phyloP scores from a whole-genome alignment of 2,329 filamentous ascomycete genomes.

The Ophiocordyceps unilateralis region DNA sequence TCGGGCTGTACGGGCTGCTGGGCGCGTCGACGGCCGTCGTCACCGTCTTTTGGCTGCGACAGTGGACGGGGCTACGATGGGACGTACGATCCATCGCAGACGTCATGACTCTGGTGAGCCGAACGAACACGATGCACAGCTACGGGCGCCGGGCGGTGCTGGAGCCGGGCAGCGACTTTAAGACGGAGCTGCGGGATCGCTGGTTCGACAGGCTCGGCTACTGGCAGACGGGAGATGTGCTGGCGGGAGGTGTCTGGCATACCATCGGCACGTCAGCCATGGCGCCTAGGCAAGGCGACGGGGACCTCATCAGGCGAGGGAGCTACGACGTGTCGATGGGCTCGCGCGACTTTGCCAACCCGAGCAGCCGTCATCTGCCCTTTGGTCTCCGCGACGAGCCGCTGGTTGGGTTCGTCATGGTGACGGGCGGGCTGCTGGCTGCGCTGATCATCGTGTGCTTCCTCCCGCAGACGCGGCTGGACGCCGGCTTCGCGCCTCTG shows the following conservation, averaged over 20 bases:
- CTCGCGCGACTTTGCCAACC: slow-evolving; percentile 11
- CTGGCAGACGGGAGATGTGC: slow-evolving; percentile 54
- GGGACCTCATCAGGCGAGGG: slow-evolving; percentile 10
- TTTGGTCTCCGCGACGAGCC: slow-evolving; percentile 56
- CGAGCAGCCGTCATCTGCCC: slow-evolving; percentile 47
- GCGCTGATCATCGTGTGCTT: slow-evolving; percentile 68
- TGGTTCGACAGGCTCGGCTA: slow-evolving; percentile 65
- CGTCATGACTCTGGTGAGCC: slow-evolving; percentile 57
- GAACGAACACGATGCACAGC: slow-evolving; percentile 60
- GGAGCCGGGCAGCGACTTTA: slow-evolving; percentile 31
- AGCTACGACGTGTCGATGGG: slow-evolving; percentile 15
- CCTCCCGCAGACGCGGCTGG: slow-evolving; percentile 46
- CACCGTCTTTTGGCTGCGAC: slow-evolving; percentile 44
- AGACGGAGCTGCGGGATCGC: slow-evolving; percentile 32
- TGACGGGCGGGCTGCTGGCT: slow-evolving; percentile 42
- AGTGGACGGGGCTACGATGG: slow-evolving; percentile 66
- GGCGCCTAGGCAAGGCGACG: slow-evolving; percentile 9
- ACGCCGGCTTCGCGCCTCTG: slow-evolving; percentile 53
- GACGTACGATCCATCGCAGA: slow-evolving; percentile 71
- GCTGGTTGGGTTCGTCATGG: slow-evolving; percentile 48
- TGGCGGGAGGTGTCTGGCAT: slow-evolving; percentile 55
- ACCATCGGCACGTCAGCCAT: slow-evolving; percentile 42
- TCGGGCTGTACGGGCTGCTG: slow-evolving; percentile 56
- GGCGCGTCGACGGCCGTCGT: slow-evolving; percentile 34
- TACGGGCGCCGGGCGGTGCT: slow-evolving; percentile 52